phyloP scores from a whole-genome alignment of 73 alveolate species.

The Breviolum minutum region DNA sequence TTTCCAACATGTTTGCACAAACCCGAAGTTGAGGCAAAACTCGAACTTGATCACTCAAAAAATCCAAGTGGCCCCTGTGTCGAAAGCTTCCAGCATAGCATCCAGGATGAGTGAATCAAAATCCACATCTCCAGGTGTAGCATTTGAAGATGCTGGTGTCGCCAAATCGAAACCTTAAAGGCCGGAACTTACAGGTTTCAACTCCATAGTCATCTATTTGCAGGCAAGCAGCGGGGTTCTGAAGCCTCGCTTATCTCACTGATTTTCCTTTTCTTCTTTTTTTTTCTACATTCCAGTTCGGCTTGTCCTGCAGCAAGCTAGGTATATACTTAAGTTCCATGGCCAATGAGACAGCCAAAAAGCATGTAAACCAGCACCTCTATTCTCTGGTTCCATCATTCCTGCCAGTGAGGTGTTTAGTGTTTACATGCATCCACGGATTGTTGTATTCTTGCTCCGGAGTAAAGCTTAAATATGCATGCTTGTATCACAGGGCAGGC shows the following conservation, averaged over 20 bases:
- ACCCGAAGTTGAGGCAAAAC: too few species aligned
- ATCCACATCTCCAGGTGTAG: neutral
- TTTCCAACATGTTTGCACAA: neutral
- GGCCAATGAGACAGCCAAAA: too few species aligned
- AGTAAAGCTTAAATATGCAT: too few species aligned
- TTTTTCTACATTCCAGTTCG: neutral
- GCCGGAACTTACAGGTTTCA: neutral
- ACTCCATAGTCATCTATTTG: neutral
- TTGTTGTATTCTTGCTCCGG: too few species aligned
- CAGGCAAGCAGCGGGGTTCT: neutral
- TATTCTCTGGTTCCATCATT: too few species aligned
- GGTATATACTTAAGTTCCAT: neutral
- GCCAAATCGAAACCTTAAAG: neutral
- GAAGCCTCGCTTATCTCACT: neutral
- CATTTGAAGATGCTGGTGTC: neutral
- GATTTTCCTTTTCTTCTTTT: too few species aligned
- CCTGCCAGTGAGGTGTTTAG: too few species aligned
- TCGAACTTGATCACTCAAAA: neutral
- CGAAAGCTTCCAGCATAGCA: conserved; percentile 40
- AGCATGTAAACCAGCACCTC: too few species aligned
- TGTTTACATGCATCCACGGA: too few species aligned
- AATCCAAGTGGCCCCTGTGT: conserved; percentile 15
- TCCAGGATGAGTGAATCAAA: neutral
- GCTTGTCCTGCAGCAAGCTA: neutral
- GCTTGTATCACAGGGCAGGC: too few species aligned